These are phyloP conservation scores for Asterochloris erici DNA, from an alignment of 139 green algal species.

Conservation along the genomic window DNA sequence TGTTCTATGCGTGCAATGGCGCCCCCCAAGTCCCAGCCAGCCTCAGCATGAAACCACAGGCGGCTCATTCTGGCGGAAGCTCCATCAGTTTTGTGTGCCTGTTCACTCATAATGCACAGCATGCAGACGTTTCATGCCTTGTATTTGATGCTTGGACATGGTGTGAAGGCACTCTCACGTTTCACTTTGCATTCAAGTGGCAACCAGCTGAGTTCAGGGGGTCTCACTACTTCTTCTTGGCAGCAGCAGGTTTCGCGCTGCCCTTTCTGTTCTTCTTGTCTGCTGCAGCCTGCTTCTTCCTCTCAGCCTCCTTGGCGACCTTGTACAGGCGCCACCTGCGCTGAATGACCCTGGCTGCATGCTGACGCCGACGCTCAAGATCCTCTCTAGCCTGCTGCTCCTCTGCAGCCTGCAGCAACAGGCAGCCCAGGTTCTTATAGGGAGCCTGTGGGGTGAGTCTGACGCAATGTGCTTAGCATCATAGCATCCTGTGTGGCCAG, in stretches of 20 bases:
- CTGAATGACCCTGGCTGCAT: slow-evolving; percentile 15
- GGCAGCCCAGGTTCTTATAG: background rate
- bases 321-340: slow-evolving; percentile 40
- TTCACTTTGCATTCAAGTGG: background rate
- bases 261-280: slow-evolving; percentile 17
- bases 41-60: too few relatives aligned
- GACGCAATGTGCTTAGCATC: too few relatives aligned
- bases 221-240: slow-evolving; percentile 1
- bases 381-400: background rate
- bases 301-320: slow-evolving; percentile 17
- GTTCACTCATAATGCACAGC: too few relatives aligned
- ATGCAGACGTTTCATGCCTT: too few relatives aligned
- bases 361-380: background rate
- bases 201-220: background rate
- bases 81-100: too few relatives aligned
- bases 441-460: background rate
- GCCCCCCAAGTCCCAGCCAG: too few relatives aligned
- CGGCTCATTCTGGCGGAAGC: too few relatives aligned
- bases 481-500: too few relatives aligned
- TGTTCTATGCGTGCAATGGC: too few relatives aligned
- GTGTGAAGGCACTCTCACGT: background rate
- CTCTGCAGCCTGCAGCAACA: slow-evolving; percentile 3
- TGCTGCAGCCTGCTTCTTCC: slow-evolving; percentile 11
- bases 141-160: too few relatives aligned
- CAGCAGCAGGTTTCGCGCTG: background rate